phyloP scores from a whole-genome alignment of 352 stramenopile genomes.

The Globisporangium sylvaticum region DNA sequence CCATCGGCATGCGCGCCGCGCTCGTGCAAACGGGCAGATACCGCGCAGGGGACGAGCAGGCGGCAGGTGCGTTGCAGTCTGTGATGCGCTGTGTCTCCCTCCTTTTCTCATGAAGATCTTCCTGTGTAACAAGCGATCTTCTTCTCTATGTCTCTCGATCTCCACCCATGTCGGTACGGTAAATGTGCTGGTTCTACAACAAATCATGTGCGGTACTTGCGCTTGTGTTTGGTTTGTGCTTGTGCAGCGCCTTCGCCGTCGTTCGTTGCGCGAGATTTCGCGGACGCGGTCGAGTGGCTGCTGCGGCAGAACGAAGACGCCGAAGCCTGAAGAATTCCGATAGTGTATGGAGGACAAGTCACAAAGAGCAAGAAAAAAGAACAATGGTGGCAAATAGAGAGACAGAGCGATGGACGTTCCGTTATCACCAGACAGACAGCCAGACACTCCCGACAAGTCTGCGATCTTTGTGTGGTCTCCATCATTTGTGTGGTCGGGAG shows the following conservation, averaged over 20 bases:
- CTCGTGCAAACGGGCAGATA: slow-evolving; percentile 59
- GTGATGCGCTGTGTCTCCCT: too few relatives aligned
- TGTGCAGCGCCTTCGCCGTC: slow-evolving; percentile 8
- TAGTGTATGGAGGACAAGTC: background rate
- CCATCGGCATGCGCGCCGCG: slow-evolving; percentile 35
- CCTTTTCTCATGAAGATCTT: background rate
- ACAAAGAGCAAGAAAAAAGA: too few relatives aligned
- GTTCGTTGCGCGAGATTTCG: slow-evolving; percentile 26
- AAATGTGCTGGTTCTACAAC: background rate
- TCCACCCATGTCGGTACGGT: background rate
- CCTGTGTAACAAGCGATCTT: background rate
- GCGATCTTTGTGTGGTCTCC: background rate
- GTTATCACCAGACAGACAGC: background rate
- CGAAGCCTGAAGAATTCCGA: background rate
- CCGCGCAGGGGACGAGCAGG: slow-evolving; percentile 28
- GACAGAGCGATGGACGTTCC: background rate
- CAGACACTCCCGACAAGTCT: background rate
- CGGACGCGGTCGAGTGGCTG: slow-evolving; percentile 30
- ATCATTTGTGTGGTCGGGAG: too few relatives aligned
- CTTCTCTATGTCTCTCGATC: too few relatives aligned
- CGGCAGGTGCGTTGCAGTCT: background rate
- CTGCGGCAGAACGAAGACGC: slow-evolving; percentile 11
- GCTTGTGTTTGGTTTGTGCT: background rate
- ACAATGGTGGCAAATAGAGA: background rate
- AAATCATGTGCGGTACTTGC: background rate